Evolutionary conservation across 1,284 basidiomycete species (phyloP).

Genomic region (Marasmius sp.): DNA sequence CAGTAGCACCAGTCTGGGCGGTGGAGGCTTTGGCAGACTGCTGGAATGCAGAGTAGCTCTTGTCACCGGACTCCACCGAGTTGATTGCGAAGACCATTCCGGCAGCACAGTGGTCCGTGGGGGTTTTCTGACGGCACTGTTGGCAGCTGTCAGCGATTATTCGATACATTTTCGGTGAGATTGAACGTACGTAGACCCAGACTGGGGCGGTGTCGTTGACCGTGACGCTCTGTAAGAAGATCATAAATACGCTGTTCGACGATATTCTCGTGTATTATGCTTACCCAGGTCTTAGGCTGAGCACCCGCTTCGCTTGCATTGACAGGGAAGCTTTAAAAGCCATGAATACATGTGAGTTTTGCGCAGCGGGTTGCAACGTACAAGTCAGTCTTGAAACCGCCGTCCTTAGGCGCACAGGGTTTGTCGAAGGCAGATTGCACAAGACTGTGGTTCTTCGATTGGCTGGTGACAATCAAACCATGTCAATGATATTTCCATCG

Average conservation of each 20-base stretch:
- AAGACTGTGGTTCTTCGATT: slow-evolving; percentile 45
- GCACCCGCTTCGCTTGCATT: slow-evolving; percentile 20
- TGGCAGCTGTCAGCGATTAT: slow-evolving; percentile 22
- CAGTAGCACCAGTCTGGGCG: slow-evolving; percentile 1
- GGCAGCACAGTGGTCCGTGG: slow-evolving; percentile 22
- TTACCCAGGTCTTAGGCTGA: too few relatives aligned
- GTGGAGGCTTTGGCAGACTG: slow-evolving; percentile 25
- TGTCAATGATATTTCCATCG: background rate
- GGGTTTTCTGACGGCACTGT: slow-evolving; percentile 25
- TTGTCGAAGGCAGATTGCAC: slow-evolving; percentile 46
- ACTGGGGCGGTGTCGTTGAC: slow-evolving; percentile 40
- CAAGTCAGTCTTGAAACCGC: slow-evolving; percentile 45
- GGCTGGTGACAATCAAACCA: slow-evolving; percentile 20
- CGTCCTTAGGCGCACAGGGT: slow-evolving; percentile 10
- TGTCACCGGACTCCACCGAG: slow-evolving; percentile 24
- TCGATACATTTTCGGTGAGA: background rate
- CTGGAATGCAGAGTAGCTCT: slow-evolving; percentile 45
- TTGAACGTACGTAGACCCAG: slow-evolving; percentile 12
- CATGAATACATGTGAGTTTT: background rate
- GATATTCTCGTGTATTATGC: background rate
- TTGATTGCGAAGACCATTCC: slow-evolving; percentile 37
- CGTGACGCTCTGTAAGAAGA: slow-evolving; percentile 27
- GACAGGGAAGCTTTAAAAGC: slow-evolving; percentile 37
- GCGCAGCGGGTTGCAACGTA: slow-evolving; percentile 16
- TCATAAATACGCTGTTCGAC: background rate